Conservation (phyloP, 2,329 filamentous ascomycete genomes). For the Pestalotiopsis sp. region DNA sequence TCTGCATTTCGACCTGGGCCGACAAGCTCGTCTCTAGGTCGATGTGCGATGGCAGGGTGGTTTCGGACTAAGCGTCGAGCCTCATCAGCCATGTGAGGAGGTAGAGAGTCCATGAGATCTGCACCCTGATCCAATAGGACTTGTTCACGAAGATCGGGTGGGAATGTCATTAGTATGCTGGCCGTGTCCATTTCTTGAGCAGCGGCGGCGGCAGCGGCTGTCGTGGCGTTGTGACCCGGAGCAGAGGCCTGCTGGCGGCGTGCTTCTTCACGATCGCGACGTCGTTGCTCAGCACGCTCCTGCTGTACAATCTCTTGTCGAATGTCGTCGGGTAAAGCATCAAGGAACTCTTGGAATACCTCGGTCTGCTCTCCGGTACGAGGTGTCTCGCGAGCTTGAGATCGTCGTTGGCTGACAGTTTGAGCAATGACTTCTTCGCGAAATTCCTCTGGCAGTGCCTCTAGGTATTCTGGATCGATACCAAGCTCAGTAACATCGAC, state of each 20-base stretch:
- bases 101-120: constrained; percentile 80
- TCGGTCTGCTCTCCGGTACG: constrained; percentile 76
- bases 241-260: constrained; percentile 64
- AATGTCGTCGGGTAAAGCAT: constrained; percentile 88
- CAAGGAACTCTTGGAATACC: constrained; percentile 90
- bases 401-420: constrained; percentile 81
- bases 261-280: constrained; percentile 81
- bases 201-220: constrained; percentile 52
- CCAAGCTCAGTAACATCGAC: constrained; percentile 93
- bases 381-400: constrained; percentile 71
- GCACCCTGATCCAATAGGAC: constrained; percentile 92
- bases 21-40: constrained; percentile 45
- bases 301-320: constrained; percentile 89
- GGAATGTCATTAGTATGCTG: constrained; percentile 88
- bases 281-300: constrained; percentile 85
- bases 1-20: constrained; percentile 26
- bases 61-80: constrained; percentile 68
- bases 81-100: constrained; percentile 84
- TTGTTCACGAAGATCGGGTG: constrained; percentile 80
- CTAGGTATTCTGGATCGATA: constrained; percentile 92
- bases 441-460: constrained; percentile 96
- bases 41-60: constrained; percentile 28
- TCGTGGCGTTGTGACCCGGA: constrained; percentile 50
- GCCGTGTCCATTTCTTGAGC: constrained; percentile 82
- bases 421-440: constrained; percentile 94